phyloP scores from a whole-genome alignment of 2,329 filamentous ascomycete genomes.

The Madurella fahalii region DNA sequence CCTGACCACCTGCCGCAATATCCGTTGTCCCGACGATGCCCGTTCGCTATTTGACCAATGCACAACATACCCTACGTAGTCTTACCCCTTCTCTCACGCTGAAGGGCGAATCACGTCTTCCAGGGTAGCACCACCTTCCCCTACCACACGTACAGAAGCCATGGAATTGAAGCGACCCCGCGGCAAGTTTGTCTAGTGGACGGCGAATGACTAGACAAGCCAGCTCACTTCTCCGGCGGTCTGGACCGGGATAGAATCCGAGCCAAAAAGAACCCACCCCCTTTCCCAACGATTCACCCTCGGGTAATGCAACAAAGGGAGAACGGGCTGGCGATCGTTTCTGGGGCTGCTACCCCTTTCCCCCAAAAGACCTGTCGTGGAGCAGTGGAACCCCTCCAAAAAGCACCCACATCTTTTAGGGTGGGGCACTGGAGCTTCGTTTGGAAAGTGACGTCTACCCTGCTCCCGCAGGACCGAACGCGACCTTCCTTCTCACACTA shows the following conservation, averaged over 20 bases:
- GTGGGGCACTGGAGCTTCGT: not conserved
- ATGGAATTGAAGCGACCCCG: too few relatives aligned
- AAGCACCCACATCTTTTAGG: too few relatives aligned
- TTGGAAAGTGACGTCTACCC: not conserved
- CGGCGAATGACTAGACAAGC: too few relatives aligned
- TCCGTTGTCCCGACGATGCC: not conserved
- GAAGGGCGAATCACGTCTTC: too few relatives aligned
- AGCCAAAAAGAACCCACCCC: not conserved
- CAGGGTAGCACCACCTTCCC: too few relatives aligned
- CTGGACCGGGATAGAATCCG: not conserved
- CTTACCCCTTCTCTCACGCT: too few relatives aligned
- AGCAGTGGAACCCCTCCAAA: too few relatives aligned
- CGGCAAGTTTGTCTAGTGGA: too few relatives aligned
- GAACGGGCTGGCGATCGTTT: not conserved
- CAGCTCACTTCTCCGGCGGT: too few relatives aligned
- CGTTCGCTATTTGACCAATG: not conserved
- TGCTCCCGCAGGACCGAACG: conserved; percentile 14
- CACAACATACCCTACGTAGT: not conserved
- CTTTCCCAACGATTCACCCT: not conserved
- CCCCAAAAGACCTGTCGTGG: not conserved
- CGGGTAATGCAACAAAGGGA: not conserved
- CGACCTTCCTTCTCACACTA: conserved; percentile 5
- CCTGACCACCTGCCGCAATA: not conserved
- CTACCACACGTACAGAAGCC: too few relatives aligned
- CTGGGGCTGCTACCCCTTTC: not conserved